Evolutionary conservation across 352 stramenopile genomes (phyloP).

Genomic region (Phytopythium vexans): DNA sequence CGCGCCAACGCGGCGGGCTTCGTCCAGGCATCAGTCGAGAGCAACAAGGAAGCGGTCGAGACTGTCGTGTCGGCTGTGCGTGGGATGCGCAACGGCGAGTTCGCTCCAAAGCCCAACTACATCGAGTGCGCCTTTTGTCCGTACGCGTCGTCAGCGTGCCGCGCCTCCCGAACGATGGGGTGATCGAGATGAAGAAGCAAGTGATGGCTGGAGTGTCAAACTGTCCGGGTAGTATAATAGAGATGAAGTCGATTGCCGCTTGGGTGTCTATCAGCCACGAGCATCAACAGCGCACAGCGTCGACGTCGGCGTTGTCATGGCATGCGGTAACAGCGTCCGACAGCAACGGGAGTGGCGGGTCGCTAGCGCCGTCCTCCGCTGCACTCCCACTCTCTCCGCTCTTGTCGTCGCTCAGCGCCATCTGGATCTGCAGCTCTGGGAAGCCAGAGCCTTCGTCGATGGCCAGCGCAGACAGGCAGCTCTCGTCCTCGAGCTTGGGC

Average conservation of each 20-base stretch:
- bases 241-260: no score
- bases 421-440: slow-evolving; percentile 3
- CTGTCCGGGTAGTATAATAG: no score
- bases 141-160: slow-evolving; percentile 58
- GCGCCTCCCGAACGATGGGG: slow-evolving; percentile 15
- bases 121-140: slow-evolving; percentile 71
- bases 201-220: no score
- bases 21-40: slow-evolving; percentile 15
- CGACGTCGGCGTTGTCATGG: no score
- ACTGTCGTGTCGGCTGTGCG: slow-evolving; percentile 31
- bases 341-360: no score
- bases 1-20: background rate
- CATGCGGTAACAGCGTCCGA: no score
- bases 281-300: no score
- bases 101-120: slow-evolving; percentile 51
- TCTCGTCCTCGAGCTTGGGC: background rate
- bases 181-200: background rate
- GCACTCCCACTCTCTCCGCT: no score
- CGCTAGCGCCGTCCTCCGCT: no score
- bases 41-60: slow-evolving; percentile 29
- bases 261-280: no score
- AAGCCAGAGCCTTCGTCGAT: slow-evolving; percentile 3
- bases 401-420: slow-evolving; percentile 1
- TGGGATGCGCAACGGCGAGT: slow-evolving; percentile 43
- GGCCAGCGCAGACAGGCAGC: background rate